Percentiles rank a stretch among this genome's conserved stretches.
phyloP scores from a whole-genome alignment of 192 early-diverging fungal species.

The Backusella circina region DNA sequence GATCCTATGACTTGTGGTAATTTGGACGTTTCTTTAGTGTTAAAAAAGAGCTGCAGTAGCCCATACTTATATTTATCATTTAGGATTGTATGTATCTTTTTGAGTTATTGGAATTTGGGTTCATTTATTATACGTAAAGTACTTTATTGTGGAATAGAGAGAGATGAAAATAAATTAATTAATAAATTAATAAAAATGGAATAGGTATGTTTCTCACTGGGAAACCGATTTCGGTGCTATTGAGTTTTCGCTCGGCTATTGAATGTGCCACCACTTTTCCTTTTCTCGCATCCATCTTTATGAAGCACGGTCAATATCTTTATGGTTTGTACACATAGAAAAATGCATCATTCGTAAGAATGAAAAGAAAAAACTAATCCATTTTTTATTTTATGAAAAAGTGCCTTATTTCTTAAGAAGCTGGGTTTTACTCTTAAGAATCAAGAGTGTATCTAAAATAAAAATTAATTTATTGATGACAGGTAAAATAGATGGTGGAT shows the following conservation, averaged over 20 bases:
- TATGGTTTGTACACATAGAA: conserved; percentile 26
- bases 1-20: conserved; percentile 45
- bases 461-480: conserved; percentile 45
- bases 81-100: conserved; percentile 21
- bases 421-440: conserved; percentile 49
- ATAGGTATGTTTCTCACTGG: conserved; percentile 20
- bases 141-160: neutral
- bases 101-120: conserved; percentile 30
- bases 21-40: neutral
- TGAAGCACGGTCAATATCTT: conserved; percentile 42
- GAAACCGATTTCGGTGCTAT: conserved; percentile 30
- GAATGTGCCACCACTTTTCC: conserved; percentile 51
- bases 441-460: conserved; percentile 54
- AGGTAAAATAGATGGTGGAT: conserved; percentile 30
- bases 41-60: neutral
- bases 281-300: conserved; percentile 45
- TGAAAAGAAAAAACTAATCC: neutral
- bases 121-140: conserved; percentile 34
- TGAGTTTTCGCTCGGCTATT: conserved; percentile 44
- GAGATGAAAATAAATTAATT: neutral
- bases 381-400: neutral
- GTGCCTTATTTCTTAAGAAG: conserved; percentile 65
- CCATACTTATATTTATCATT: neutral
- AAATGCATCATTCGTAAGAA: neutral
- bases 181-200: neutral